These are phyloP conservation scores for Trichoderma endophyticum DNA, from an alignment of 2,329 filamentous ascomycete genomes.

Conservation along the genomic window DNA sequence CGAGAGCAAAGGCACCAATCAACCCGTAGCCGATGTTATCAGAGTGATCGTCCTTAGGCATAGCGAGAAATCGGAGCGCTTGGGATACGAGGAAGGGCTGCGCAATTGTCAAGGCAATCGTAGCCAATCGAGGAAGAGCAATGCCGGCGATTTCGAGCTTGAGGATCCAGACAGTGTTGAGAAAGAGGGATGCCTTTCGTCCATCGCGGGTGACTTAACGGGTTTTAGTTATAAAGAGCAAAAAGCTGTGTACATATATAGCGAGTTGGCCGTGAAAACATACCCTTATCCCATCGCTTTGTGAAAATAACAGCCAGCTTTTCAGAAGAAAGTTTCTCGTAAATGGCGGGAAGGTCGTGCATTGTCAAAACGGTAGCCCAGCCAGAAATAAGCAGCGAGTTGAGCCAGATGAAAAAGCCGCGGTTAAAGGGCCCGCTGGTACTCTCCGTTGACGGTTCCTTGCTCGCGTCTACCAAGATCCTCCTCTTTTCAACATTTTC, in stretches of 20 bases:
- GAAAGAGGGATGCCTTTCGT: conserved; percentile 28
- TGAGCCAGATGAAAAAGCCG: conserved; percentile 35
- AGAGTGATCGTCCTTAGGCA: conserved; percentile 25
- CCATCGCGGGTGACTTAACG: conserved; percentile 18
- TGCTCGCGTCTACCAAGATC: conserved; percentile 38
- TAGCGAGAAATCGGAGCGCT: conserved; percentile 28
- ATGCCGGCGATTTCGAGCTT: conserved; percentile 33
- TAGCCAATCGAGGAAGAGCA: conserved; percentile 27
- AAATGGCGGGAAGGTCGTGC: conserved; percentile 29
- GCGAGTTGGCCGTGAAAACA: neutral
- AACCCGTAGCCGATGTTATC: conserved; percentile 32
- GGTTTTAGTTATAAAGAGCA: conserved; percentile 5
- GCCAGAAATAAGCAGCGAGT: conserved; percentile 46
- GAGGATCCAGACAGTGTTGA: conserved; percentile 26
- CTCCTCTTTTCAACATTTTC: conserved; percentile 33
- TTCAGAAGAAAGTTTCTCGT: conserved; percentile 31
- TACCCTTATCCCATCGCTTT: conserved; percentile 26
- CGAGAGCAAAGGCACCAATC: conserved; percentile 32
- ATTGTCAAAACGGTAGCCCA: conserved; percentile 38
- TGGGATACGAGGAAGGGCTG: conserved; percentile 33
- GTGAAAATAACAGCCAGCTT: conserved; percentile 27
- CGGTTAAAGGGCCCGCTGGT: conserved; percentile 39
- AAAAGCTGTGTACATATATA: no score
- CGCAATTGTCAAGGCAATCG: conserved; percentile 31
- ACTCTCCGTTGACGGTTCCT: conserved; percentile 45